Percentiles rank a stretch among this genome's conserved stretches.
Evolutionary conservation across 2,329 filamentous ascomycete genomes (phyloP).

Genomic region (Xylaria sp.): DNA sequence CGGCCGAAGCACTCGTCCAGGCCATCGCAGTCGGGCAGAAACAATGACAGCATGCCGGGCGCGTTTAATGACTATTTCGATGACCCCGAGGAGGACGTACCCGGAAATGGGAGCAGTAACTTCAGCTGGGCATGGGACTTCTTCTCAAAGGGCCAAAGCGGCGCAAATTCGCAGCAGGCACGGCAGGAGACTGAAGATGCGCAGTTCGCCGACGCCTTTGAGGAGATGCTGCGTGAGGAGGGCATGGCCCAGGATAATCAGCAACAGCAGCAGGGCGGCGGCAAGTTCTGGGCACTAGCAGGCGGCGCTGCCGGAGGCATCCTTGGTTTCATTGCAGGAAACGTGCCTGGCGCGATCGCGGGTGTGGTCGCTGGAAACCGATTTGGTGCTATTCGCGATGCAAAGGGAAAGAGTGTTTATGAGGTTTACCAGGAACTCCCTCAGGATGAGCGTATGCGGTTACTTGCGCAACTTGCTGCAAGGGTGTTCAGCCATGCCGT

Average conservation of each 20-base stretch:
- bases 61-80: slow-evolving; percentile 42
- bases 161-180: slow-evolving; percentile 36
- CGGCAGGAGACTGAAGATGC: slow-evolving; percentile 59
- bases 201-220: slow-evolving; percentile 83
- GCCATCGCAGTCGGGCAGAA: slow-evolving; percentile 35
- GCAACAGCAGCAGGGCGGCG: slow-evolving; percentile 53
- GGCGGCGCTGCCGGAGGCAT: slow-evolving; percentile 83
- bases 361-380: slow-evolving; percentile 90
- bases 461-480: slow-evolving; percentile 77
- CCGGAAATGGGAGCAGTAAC: slow-evolving; percentile 32
- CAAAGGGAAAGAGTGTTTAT: slow-evolving; percentile 92
- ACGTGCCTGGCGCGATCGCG: slow-evolving; percentile 81
- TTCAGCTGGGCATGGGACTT: slow-evolving; percentile 76
- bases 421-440: slow-evolving; percentile 83
- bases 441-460: slow-evolving; percentile 69
- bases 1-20: slow-evolving; percentile 34
- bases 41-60: slow-evolving; percentile 35
- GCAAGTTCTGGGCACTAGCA: slow-evolving; percentile 79
- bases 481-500: slow-evolving; percentile 82
- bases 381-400: slow-evolving; percentile 82
- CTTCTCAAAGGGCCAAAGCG: slow-evolving; percentile 39
- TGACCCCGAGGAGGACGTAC: slow-evolving; percentile 37
- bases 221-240: slow-evolving; percentile 86
- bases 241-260: slow-evolving; percentile 62
- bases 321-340: slow-evolving; percentile 91